Base-by-base conservation (phyloP, 768 basidiomycete species). In the Exsudoporus frostii region DNA sequence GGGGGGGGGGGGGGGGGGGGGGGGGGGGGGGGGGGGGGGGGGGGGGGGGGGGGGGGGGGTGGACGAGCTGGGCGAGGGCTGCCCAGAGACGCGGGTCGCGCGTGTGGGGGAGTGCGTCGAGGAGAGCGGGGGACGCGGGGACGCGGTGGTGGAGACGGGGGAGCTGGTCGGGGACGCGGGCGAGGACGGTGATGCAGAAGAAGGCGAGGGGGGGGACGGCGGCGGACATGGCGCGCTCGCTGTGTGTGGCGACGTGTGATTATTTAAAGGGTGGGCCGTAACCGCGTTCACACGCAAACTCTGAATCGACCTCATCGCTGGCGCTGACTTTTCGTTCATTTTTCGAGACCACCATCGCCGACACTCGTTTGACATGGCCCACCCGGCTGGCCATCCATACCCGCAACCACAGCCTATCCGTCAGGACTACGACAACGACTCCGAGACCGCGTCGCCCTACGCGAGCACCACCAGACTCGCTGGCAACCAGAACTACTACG, bases 21-120 rank as follows among this genome's bases (percentile, higher is more conserved):
- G n/a, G n/a, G n/a, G n/a, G n/a, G n/a, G n/a, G n/a, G n/a, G n/a
- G n/a, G n/a, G n/a, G n/a, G n/a, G n/a, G n/a, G n/a, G n/a, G n/a
- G n/a, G n/a, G n/a, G n/a, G n/a, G n/a, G n/a, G n/a, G n/a, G n/a
- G n/a, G n/a, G n/a, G n/a, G 75, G 53, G 59, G 78, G 62, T 71
- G 56, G 11, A 61, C 83, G 83, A 88, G 60, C 61, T 88, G 89
- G 5, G 79, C 72, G 39, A 91, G 52, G 19, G 78, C 71, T 0
- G 77, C 80, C 86, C 88, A 90, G 14, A 86, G 68, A 11, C 76
- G 71, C 2, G 88, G 85, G 58, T 86, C 80, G 1, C 79, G 64
- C 0, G 56, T 48, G 29, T 63, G 43, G 44, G 68, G 19, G 45
- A 73, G 51, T 20, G 60, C 44, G 75, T 74, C 59, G 57, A 48